Evolutionary conservation across 192 early-diverging fungal genomes (phyloP).

Genomic region (Coemansia sp.): DNA sequence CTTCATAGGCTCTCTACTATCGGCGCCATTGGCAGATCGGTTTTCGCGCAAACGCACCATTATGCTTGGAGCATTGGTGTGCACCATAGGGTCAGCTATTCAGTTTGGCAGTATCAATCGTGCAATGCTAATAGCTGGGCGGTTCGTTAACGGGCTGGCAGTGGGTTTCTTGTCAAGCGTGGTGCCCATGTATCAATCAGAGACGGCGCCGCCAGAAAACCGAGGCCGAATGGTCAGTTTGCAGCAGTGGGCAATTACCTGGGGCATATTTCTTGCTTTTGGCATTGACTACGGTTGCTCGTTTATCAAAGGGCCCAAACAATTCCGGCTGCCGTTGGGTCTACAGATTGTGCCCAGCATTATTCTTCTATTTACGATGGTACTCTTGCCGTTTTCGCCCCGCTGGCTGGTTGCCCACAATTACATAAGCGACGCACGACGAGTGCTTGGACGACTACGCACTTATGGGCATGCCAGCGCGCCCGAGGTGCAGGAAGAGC

Average conservation of each 20-base stretch:
- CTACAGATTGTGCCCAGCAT: conserved; percentile 53
- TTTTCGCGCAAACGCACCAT: conserved; percentile 60
- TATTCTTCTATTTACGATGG: conserved; percentile 44
- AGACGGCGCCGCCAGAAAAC: conserved; percentile 51
- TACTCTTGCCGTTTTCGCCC: conserved; percentile 60
- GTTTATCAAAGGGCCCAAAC: conserved; percentile 38
- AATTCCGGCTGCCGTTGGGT: conserved; percentile 53
- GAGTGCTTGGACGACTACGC: conserved; percentile 53
- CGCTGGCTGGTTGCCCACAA: conserved; percentile 58
- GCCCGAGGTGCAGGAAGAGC: conserved; percentile 46
- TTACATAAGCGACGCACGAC: conserved; percentile 48
- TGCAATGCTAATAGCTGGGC: conserved; percentile 38
- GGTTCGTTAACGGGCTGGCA: conserved; percentile 42
- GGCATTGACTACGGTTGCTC: conserved; percentile 63
- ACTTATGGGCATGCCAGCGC: conserved; percentile 46
- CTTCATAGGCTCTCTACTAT: conserved; percentile 65
- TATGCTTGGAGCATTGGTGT: conserved; percentile 37
- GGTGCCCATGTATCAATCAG: conserved; percentile 54
- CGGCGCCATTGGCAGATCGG: conserved; percentile 61
- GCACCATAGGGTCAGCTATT: conserved; percentile 43
- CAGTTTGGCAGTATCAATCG: conserved; percentile 46
- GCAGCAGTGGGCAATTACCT: conserved; percentile 56
- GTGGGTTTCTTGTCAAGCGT: conserved; percentile 47
- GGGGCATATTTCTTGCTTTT: conserved; percentile 58
- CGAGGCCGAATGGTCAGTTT: conserved; percentile 54